Conservation (phyloP, 192 early-diverging fungal species). For the Backusella macrospora region DNA sequence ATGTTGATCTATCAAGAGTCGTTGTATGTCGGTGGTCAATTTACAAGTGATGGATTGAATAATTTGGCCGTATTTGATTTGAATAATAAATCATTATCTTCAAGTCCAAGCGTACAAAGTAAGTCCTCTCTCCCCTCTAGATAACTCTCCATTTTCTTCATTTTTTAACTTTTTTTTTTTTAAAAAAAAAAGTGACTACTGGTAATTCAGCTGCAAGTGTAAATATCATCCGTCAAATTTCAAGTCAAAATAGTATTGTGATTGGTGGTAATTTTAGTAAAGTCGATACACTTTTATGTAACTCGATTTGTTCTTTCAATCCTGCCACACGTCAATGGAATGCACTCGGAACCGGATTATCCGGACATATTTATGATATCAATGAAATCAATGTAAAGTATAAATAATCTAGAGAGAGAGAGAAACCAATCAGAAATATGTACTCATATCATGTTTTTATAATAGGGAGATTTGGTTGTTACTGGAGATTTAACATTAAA, state of each 20-base stretch:
- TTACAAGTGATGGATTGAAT: slow-evolving; percentile 25
- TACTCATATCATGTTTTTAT: neutral
- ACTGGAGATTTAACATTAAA: slow-evolving; percentile 26
- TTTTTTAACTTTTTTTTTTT: no score
- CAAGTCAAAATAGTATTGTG: slow-evolving; percentile 38
- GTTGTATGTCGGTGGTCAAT: slow-evolving; percentile 61
- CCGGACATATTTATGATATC: slow-evolving; percentile 35
- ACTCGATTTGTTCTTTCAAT: slow-evolving; percentile 37
- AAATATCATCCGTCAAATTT: slow-evolving; percentile 32
- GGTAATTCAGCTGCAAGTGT: slow-evolving; percentile 18
- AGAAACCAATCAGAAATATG: no score
- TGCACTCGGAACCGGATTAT: slow-evolving; percentile 25
- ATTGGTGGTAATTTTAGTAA: slow-evolving; percentile 63
- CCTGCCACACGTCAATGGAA: slow-evolving; percentile 34
- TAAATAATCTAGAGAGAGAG: neutral
- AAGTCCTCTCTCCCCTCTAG: no score
- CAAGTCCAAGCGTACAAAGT: neutral
- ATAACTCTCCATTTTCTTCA: no score
- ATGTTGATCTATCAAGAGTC: slow-evolving; percentile 51
- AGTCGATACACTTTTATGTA: slow-evolving; percentile 41
- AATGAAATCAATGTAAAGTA: slow-evolving; percentile 35
- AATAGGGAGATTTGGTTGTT: slow-evolving; percentile 25
- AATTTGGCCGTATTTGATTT: slow-evolving; percentile 54
- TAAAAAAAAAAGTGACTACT: no score
- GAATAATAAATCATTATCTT: slow-evolving; percentile 33